A percentile compares a stretch with the other conserved stretches of the same genome.
These are phyloP conservation scores for Aspergillus brunneoviolaceus DNA, from an alignment of 2,329 filamentous ascomycete genomes.

Conservation along the genomic window DNA sequence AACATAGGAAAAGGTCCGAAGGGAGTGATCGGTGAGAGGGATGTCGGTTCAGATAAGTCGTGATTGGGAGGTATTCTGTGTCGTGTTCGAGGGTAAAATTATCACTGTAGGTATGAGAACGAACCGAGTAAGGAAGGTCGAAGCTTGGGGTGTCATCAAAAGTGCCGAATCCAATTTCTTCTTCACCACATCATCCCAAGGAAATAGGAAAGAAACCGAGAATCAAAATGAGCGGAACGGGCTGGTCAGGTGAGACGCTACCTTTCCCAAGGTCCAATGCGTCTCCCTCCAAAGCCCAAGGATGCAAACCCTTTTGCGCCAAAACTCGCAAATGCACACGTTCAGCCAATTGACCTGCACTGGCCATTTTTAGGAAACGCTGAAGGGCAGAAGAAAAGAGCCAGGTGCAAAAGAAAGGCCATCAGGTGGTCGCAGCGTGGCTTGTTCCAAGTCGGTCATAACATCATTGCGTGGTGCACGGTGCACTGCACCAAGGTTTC, in stretches of 20 bases:
- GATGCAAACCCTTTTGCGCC: constrained; percentile 8
- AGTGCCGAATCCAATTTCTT: not conserved
- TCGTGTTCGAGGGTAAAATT: not conserved
- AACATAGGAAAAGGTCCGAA: constrained; percentile 25
- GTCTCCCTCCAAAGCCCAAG: constrained; percentile 4
- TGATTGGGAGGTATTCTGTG: not conserved
- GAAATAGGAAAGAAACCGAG: not conserved
- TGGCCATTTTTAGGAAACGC: not conserved
- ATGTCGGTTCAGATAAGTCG: constrained; percentile 1
- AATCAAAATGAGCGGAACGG: constrained; percentile 20
- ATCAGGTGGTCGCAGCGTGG: not conserved
- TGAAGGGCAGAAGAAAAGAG: not conserved
- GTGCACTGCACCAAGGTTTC: not conserved
- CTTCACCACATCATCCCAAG: constrained; percentile 6
- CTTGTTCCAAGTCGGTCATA: constrained; percentile 15
- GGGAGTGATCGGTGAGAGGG: constrained; percentile 16
- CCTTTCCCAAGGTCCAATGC: constrained; percentile 8
- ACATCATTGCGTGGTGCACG: constrained; percentile 12
- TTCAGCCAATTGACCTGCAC: constrained; percentile 4
- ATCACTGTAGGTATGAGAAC: not conserved
- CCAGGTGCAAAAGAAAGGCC: not conserved
- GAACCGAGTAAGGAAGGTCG: not conserved
- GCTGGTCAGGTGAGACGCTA: constrained; percentile 3
- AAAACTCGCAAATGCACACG: not conserved
- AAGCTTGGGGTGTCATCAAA: constrained; percentile 12